phyloP scores from a whole-genome alignment of 2,329 filamentous ascomycete species.

The Xylariaceae sp. region DNA sequence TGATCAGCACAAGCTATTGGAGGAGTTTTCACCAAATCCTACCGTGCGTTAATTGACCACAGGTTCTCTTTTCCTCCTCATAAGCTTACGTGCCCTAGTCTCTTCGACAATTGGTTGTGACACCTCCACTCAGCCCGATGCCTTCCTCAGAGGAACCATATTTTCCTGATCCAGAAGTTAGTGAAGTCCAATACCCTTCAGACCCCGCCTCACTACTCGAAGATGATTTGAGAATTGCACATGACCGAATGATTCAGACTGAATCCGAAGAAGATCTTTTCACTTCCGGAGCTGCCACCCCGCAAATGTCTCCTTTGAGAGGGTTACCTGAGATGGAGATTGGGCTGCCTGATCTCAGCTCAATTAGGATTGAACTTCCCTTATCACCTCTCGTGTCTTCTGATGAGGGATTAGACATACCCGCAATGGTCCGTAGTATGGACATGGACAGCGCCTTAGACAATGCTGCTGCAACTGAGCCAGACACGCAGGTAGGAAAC shows the following conservation, averaged over 20 bases:
- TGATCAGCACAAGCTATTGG: conserved; percentile 11
- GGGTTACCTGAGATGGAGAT: conserved; percentile 11
- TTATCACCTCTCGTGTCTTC: conserved; percentile 17
- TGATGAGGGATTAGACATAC: conserved; percentile 8
- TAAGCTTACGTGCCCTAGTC: conserved; percentile 16
- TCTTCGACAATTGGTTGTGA: conserved; percentile 18
- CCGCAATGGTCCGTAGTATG: conserved; percentile 11
- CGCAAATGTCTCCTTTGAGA: conserved; percentile 10
- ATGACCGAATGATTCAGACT: conserved; percentile 16
- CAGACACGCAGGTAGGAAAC: neutral
- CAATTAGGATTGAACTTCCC: conserved; percentile 26
- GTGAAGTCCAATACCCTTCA: conserved; percentile 24
- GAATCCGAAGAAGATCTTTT: conserved; percentile 7
- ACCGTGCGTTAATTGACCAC: conserved; percentile 2
- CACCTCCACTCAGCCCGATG: conserved; percentile 27
- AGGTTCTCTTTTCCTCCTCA: neutral
- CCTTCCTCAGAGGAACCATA: conserved; percentile 16
- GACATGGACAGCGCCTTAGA: conserved; percentile 18
- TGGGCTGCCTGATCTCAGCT: conserved; percentile 11
- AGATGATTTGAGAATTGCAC: conserved; percentile 23
- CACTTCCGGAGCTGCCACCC: conserved; percentile 3
- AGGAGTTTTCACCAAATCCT: conserved; percentile 10
- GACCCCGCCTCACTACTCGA: conserved; percentile 26
- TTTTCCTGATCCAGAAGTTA: conserved; percentile 22
- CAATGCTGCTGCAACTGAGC: neutral